These are phyloP conservation scores for Talaromyces pinophilus DNA, from an alignment of 2,329 filamentous ascomycete species.

Conservation along the genomic window DNA sequence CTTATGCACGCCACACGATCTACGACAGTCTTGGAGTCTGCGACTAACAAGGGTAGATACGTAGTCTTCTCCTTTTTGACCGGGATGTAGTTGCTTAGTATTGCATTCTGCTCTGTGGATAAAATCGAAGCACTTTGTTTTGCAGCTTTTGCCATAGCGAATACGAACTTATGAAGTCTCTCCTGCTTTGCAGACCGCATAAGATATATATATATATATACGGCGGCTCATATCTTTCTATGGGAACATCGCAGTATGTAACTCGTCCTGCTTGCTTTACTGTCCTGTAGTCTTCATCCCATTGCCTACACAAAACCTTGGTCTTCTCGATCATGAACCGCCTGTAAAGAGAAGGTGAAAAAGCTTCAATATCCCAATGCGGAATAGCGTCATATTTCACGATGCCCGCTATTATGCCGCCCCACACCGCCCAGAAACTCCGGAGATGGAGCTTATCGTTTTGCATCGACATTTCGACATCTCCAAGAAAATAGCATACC, in stretches of 20 bases:
- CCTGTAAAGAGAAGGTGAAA: not conserved
- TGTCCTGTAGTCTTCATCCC: not conserved
- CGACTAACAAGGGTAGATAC: not conserved
- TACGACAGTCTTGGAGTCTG: not conserved
- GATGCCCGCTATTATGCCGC: slow-evolving; percentile 11
- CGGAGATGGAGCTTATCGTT: slow-evolving; percentile 14
- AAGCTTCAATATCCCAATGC: not conserved
- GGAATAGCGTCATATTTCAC: not conserved
- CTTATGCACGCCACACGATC: slow-evolving; percentile 7
- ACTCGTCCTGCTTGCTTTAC: not conserved
- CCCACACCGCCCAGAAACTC: slow-evolving; percentile 5
- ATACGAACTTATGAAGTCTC: too few species aligned
- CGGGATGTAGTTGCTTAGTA: not conserved
- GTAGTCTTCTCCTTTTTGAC: not conserved
- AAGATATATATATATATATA: not conserved
- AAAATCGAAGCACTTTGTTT: too few species aligned
- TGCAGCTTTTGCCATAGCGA: too few species aligned
- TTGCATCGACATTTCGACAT: not conserved
- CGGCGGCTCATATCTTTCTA: not conserved
- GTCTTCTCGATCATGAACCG: not conserved
- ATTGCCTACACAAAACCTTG: not conserved
- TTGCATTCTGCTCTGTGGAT: not conserved
- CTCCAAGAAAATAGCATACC: not conserved
- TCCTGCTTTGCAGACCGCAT: not conserved
- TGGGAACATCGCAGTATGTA: not conserved